A percentile compares a stretch with the other conserved stretches of the same genome.
phyloP scores from a whole-genome alignment of 2,329 filamentous ascomycete genomes.

The Pyrenophora seminiperda region DNA sequence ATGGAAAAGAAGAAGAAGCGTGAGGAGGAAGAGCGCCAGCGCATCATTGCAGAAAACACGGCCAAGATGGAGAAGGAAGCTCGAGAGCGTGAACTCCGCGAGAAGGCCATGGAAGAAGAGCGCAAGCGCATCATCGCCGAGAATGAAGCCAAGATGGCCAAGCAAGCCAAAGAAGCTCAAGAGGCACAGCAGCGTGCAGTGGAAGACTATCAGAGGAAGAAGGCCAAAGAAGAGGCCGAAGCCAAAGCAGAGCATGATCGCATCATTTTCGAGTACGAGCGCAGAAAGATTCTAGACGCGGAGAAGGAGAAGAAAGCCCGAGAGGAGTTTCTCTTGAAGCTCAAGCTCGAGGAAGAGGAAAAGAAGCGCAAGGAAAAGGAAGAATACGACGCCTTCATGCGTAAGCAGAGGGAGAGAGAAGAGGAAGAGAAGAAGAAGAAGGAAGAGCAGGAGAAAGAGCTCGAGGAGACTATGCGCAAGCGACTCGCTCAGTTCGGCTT shows the following conservation, averaged over 20 bases:
- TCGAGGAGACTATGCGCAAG: constrained; percentile 55
- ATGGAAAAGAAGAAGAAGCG: constrained; percentile 23
- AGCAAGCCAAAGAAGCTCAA: constrained; percentile 38
- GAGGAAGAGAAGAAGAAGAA: constrained; percentile 50
- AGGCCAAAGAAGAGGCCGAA: constrained; percentile 40
- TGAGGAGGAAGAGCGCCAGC: constrained; percentile 34
- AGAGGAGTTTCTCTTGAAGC: constrained; percentile 47
- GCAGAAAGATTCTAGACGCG: constrained; percentile 44
- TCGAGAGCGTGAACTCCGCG: constrained; percentile 31
- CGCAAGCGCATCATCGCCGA: constrained; percentile 39
- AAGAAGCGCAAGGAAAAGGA: constrained; percentile 51
- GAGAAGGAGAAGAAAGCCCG: constrained; percentile 45
- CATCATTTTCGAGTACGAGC: constrained; percentile 45
- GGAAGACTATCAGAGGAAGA: constrained; percentile 43
- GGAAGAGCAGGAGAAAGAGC: constrained; percentile 47
- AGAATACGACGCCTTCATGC: constrained; percentile 49
- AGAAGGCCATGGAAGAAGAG: constrained; percentile 34
- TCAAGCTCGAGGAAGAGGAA: constrained; percentile 49
- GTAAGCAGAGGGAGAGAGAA: constrained; percentile 49
- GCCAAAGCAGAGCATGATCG: constrained; percentile 39
- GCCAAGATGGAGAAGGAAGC: constrained; percentile 39
- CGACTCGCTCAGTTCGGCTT: constrained; percentile 53
- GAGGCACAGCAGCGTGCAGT: constrained; percentile 42
- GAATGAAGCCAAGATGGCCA: constrained; percentile 35
- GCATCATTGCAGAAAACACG: constrained; percentile 41